Evolutionary conservation across 176 grass and related monocot species (phyloP).

Genomic region (Avena sativa): DNA sequence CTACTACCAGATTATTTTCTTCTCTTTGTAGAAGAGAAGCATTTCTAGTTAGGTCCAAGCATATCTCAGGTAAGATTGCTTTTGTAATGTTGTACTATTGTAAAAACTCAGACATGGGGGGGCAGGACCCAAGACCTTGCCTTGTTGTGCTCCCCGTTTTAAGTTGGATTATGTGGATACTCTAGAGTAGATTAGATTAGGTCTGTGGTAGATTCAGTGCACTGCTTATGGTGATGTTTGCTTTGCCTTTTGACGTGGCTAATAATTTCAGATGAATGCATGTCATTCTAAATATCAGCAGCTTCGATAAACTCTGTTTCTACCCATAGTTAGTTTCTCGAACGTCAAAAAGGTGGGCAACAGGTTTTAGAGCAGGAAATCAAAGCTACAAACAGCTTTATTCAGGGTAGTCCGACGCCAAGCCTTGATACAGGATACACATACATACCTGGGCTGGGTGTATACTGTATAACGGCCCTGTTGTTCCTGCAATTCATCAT

Average conservation of each 20-base stretch:
- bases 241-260: background rate
- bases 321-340: background rate
- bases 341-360: background rate
- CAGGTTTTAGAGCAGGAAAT: background rate
- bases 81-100: background rate
- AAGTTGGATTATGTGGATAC: background rate
- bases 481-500: too few species aligned
- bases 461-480: too few species aligned
- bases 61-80: background rate
- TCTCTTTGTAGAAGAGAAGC: slow-evolving; percentile 19
- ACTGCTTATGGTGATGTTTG: background rate
- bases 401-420: background rate
- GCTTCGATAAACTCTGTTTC: background rate
- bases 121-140: background rate
- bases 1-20: background rate
- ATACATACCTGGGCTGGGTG: too few species aligned
- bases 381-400: background rate
- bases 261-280: background rate
- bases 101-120: slow-evolving; percentile 4
- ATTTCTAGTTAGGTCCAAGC: slow-evolving; percentile 10
- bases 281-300: background rate
- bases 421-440: background rate
- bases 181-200: background rate
- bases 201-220: background rate
- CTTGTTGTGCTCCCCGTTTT: background rate